A percentile compares a stretch with the other conserved stretches of the same genome.
phyloP scores from a whole-genome alignment of 345 rosid genomes.

The Citrus inodora region DNA sequence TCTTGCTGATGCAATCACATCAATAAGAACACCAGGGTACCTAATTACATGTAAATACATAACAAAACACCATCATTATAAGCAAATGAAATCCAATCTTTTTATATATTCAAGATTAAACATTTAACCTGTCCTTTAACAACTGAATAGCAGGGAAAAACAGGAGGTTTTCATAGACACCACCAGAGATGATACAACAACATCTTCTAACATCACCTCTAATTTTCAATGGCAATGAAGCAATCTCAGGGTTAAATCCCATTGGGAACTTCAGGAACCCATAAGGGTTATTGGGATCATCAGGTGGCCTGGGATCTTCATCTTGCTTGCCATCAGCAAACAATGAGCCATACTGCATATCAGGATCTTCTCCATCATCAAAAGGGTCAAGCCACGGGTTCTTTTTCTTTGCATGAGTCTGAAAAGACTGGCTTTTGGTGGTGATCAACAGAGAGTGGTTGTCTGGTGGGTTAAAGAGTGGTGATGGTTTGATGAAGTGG shows the following conservation, averaged over 20 bases:
- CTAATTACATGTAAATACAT: constrained; percentile 24
- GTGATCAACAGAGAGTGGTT: background rate
- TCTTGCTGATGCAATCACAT: constrained; percentile 64
- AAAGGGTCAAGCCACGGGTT: constrained; percentile 85
- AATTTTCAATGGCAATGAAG: constrained; percentile 67
- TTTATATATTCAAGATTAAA: background rate
- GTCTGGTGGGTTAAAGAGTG: constrained; percentile 30
- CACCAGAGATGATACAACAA: constrained; percentile 79
- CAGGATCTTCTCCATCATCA: constrained; percentile 71
- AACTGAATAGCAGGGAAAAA: constrained; percentile 83
- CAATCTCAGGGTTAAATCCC: constrained; percentile 76
- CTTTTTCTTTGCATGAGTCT: constrained; percentile 55
- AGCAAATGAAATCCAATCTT: background rate
- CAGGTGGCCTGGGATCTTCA: constrained; percentile 79
- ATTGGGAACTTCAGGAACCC: constrained; percentile 89
- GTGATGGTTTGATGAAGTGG: constrained; percentile 31
- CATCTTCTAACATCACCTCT: constrained; percentile 95
- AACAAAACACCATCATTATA: background rate
- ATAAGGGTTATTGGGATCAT: constrained; percentile 72
- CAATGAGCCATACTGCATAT: constrained; percentile 72
- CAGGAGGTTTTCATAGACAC: constrained; percentile 87
- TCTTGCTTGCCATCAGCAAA: constrained; percentile 86
- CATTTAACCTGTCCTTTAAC: constrained; percentile 67
- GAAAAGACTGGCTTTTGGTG: constrained; percentile 22
- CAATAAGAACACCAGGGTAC: constrained; percentile 92